Evolutionary conservation across 208 protist species (phyloP), one percentile per base, ranked within the genome.

Genomic region (Wallacemonas collosoma): DNA sequence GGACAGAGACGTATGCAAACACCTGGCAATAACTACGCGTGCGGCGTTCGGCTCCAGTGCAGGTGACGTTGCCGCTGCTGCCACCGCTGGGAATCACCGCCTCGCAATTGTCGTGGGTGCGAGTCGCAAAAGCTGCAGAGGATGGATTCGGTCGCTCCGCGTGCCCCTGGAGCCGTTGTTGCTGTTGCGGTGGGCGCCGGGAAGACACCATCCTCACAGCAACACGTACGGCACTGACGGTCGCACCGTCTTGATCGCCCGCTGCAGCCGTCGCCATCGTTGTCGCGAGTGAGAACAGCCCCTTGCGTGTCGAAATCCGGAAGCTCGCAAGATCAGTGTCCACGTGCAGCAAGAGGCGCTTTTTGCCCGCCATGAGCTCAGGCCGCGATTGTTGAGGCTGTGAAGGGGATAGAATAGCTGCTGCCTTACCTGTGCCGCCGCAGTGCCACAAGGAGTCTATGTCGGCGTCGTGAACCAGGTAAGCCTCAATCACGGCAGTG

Each of bases 291-390:
- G 41, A 41, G 26, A 41, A 41, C 15, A 65, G 12, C 4, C 60
- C 60, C n/a, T 50, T 65, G 15, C 60, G 60, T 15, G 60, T 65
- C 14, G 60, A 65, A 7, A 65, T 41, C 3, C 60, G 60, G 43
- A 65, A 45, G 60, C 60, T 39, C 43, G 60, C 60, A 9, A 65
- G n/a, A n/a, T 65, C 60, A 8, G 11, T 35, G 26, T 65, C 40
- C 40, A 65, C 26, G 41, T 65, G 60, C 7, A 65, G 60, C 8
- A 65, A 65, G 41, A 65, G 40, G 9, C 60, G 60, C 43, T 65
- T 65, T 41, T 65, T 65, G 15, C 60, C 60, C 38, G 60, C 60
- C 41, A 65, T 50, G n/a, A 65, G 60, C 60, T 65, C 60, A 3
- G 60, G 60, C n/a, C 36, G 17, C 15, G 6, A 12, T 12, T 6